Conservation (phyloP, 352 stramenopile genomes). For the Plasmopara muralis region DNA sequence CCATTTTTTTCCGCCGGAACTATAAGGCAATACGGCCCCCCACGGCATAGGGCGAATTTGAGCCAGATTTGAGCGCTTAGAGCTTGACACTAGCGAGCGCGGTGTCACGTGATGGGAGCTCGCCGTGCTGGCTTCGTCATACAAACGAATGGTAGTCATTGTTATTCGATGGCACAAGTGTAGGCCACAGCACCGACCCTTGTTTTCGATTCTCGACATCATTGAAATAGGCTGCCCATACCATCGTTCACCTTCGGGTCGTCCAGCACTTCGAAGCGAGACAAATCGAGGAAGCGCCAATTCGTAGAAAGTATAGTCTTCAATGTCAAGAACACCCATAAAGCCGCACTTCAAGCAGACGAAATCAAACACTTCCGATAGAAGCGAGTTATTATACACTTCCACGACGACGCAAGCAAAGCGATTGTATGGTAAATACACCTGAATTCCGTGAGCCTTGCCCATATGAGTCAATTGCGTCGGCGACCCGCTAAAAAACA, state of each 20-base stretch:
- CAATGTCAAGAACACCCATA: conserved; percentile 53
- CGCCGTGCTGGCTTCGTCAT: conserved; percentile 81
- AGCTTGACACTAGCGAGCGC: conserved; percentile 61
- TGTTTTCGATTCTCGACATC: conserved; percentile 45
- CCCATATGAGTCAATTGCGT: conserved; percentile 31
- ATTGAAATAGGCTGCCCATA: conserved; percentile 72
- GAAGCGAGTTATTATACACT: conserved; percentile 38
- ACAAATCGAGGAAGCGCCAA: conserved; percentile 77
- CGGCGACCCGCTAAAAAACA: conserved; percentile 34
- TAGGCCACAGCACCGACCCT: conserved; percentile 60
- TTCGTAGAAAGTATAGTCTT: conserved; percentile 85
- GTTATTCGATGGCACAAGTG: conserved; percentile 81
- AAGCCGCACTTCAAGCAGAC: conserved; percentile 77
- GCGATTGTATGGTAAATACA: conserved; percentile 82
- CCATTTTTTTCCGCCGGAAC: conserved; percentile 69
- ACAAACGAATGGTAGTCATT: conserved; percentile 85
- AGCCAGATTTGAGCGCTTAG: conserved; percentile 67
- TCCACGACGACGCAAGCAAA: conserved; percentile 79
- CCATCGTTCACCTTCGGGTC: conserved; percentile 79
- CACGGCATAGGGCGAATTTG: conserved; percentile 75
- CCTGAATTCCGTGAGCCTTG: conserved; percentile 46
- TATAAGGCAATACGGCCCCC: conserved; percentile 73
- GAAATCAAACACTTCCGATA: conserved; percentile 71
- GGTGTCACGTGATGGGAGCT: conserved; percentile 79
- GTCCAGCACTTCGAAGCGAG: conserved; percentile 73